Conservation (phyloP, 1,284 basidiomycete genomes). For the Cryptococcus neoformans region DNA sequence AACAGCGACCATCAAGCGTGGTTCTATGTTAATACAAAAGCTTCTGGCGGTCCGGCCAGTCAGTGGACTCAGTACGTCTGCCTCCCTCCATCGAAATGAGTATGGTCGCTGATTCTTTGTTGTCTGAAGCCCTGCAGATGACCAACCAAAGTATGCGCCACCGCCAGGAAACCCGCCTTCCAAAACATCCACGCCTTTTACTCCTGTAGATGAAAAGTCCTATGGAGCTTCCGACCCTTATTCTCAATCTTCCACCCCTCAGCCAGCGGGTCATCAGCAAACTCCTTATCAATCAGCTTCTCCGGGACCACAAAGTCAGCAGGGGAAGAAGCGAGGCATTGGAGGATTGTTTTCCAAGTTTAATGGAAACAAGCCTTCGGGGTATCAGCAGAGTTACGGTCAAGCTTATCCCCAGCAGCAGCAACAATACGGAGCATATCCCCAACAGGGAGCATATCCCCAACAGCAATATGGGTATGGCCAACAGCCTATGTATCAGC, state of each 20-base stretch:
- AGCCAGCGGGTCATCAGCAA: conserved; percentile 5
- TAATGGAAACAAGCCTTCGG: conserved; percentile 8
- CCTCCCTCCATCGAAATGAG: background rate
- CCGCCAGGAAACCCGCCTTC: conserved; percentile 40
- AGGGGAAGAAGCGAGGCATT: conserved; percentile 23
- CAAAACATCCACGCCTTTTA: conserved; percentile 10
- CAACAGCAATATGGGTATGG: conserved; percentile 19
- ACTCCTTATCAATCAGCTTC: conserved; percentile 7
- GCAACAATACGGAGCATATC: conserved; percentile 24
- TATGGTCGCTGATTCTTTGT: conserved; percentile 1
- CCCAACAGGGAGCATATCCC: conserved; percentile 20
- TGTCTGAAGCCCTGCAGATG: conserved; percentile 40
- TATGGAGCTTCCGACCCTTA: background rate
- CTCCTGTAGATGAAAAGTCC: conserved; percentile 4
- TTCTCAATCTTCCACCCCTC: conserved; percentile 2
- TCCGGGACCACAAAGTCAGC: conserved; percentile 6
- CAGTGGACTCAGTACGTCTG: conserved; percentile 49
- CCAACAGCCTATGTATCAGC: conserved; percentile 18
- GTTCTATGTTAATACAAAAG: conserved; percentile 51
- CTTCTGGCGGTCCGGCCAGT: conserved; percentile 38
- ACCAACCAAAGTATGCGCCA: conserved; percentile 28
- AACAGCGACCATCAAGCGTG: conserved; percentile 48
- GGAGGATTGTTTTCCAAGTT: conserved; percentile 44
- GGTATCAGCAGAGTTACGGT: background rate
- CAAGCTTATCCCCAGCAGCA: conserved; percentile 19